These are phyloP conservation scores for Penicillium turbatum DNA, from an alignment of 495 filamentous ascomycete species.

Conservation along the genomic window DNA sequence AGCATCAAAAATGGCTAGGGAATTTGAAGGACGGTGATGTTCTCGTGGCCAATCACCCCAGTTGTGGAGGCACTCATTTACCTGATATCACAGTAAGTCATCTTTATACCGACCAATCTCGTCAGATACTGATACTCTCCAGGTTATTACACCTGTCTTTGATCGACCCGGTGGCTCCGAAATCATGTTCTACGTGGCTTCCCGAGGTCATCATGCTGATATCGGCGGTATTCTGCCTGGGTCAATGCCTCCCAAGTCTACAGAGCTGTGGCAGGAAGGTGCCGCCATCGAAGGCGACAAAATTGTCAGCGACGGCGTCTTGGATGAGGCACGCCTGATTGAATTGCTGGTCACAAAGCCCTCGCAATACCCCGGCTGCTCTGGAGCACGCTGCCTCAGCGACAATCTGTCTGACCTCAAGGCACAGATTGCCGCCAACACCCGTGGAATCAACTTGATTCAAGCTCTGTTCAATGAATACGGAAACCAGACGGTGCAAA, in stretches of 20 bases:
- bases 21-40: slow-evolving; percentile 90
- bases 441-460: slow-evolving; percentile 92
- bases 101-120: not conserved
- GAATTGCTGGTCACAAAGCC: slow-evolving; percentile 82
- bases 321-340: slow-evolving; percentile 82
- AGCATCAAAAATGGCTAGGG: slow-evolving; percentile 87
- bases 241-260: slow-evolving; percentile 93
- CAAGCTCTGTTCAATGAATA: slow-evolving; percentile 82
- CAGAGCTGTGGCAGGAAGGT: slow-evolving; percentile 91
- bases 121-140: not conserved
- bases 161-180: slow-evolving; percentile 59
- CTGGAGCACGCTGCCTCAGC: slow-evolving; percentile 81
- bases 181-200: slow-evolving; percentile 96
- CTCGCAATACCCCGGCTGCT: slow-evolving; percentile 79
- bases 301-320: slow-evolving; percentile 82
- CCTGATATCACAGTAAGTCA: slow-evolving; percentile 82
- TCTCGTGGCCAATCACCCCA: slow-evolving; percentile 92
- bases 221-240: slow-evolving; percentile 95
- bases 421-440: slow-evolving; percentile 93
- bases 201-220: slow-evolving; percentile 92
- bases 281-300: slow-evolving; percentile 93
- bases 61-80: slow-evolving; percentile 82
- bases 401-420: slow-evolving; percentile 97
- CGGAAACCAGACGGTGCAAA: slow-evolving; percentile 83
- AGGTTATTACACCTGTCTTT: slow-evolving; percentile 82